Evolutionary conservation across 106 monocot genomes (phyloP).

Genomic region (Dioscorea dumetorum): DNA sequence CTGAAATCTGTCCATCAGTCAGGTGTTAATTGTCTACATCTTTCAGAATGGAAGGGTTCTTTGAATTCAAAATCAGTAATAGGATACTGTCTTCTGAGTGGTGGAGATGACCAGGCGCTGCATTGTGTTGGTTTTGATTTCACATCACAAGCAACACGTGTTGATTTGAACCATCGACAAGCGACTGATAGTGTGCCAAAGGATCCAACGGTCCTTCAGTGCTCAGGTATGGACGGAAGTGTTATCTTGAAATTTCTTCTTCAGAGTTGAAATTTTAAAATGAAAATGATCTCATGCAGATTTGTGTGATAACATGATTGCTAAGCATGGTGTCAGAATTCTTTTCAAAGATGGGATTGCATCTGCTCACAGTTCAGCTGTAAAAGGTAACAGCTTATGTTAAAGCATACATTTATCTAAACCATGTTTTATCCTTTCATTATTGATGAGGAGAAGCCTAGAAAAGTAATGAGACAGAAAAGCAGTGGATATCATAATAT

Average conservation of each 20-base stretch:
- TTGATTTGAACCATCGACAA: neutral
- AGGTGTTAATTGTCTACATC: constrained; percentile 85
- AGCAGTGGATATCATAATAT: no score
- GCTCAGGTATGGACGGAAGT: no score
- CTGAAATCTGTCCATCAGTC: constrained; percentile 77
- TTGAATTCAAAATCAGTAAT: constrained; percentile 14
- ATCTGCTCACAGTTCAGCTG: constrained; percentile 90
- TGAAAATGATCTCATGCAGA: no score
- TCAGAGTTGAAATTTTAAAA: no score
- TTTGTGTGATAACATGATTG: constrained; percentile 4
- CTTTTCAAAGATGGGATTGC: constrained; percentile 28
- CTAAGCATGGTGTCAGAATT: constrained; percentile 23
- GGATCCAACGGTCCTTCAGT: no score
- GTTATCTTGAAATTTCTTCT: no score
- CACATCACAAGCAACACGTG: constrained; percentile 1
- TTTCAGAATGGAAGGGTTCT: constrained; percentile 27
- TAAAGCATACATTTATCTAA: neutral
- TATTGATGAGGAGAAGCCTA: no score
- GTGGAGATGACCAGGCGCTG: constrained; percentile 93
- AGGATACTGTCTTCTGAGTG: constrained; percentile 65
- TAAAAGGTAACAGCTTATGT: constrained; percentile 56
- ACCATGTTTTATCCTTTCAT: neutral
- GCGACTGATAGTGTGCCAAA: neutral
- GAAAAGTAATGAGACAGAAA: no score
- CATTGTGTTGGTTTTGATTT: constrained; percentile 47